Percentiles rank a stretch among this genome's conserved stretches.
Conservation (phyloP, 257 asterid genomes). For the Avicennia marina region DNA sequence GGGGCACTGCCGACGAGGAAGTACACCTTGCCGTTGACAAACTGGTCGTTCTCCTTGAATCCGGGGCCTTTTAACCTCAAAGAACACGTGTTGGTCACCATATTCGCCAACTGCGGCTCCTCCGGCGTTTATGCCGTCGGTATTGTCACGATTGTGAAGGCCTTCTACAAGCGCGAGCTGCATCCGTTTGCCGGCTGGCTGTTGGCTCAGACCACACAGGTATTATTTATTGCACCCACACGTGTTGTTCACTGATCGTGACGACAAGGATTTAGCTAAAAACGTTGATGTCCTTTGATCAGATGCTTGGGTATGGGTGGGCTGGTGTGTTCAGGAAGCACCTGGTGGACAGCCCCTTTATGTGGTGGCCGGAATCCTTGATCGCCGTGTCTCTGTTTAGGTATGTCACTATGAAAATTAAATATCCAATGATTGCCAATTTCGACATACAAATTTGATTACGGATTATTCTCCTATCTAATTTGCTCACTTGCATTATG, state of each 20-base stretch:
- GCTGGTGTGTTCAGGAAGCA: constrained; percentile 56
- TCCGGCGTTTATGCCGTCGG: constrained; percentile 46
- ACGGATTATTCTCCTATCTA: no score
- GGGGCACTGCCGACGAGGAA: constrained; percentile 30
- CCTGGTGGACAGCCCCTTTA: constrained; percentile 60
- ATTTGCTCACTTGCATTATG: no score
- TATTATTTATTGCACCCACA: neutral
- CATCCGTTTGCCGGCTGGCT: constrained; percentile 43
- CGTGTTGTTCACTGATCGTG: no score
- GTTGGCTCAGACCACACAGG: constrained; percentile 60
- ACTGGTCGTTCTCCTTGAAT: constrained; percentile 47
- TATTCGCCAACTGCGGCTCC: constrained; percentile 53
- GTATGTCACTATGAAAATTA: no score
- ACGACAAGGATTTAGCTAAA: no score
- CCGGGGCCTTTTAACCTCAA: constrained; percentile 66
- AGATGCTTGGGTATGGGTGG: constrained; percentile 85
- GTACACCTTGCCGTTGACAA: constrained; percentile 29
- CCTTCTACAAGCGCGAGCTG: constrained; percentile 43
- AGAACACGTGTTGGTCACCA: constrained; percentile 67
- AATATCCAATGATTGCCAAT: no score
- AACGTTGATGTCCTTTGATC: neutral
- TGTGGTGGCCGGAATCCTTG: constrained; percentile 85
- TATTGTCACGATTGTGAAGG: constrained; percentile 47
- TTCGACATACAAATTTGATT: no score
- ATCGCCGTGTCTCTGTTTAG: constrained; percentile 61